These are phyloP conservation scores for Monosporascus sp. DNA, from an alignment of 2,329 filamentous ascomycete species.

Conservation along the genomic window DNA sequence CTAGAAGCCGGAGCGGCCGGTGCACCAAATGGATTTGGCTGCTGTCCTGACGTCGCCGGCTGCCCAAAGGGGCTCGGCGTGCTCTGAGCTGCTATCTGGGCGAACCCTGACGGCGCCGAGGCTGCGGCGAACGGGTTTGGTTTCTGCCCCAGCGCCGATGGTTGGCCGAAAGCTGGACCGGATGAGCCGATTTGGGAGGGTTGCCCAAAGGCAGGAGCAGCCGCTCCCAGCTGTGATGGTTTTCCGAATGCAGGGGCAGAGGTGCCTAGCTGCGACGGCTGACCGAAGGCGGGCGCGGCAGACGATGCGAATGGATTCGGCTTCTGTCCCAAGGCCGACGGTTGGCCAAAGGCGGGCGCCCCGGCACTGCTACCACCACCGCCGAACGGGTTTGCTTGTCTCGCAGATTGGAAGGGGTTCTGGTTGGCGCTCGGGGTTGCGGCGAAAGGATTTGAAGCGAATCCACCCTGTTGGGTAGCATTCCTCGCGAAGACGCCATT, in stretches of 20 bases:
- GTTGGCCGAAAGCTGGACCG: conserved; percentile 32
- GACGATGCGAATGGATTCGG: conserved; percentile 15
- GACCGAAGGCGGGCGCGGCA: conserved; percentile 17
- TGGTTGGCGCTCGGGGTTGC: conserved; percentile 25
- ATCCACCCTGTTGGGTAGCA: conserved; percentile 19
- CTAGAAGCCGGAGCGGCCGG: conserved; percentile 14
- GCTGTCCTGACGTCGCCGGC: conserved; percentile 28
- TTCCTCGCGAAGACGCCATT: conserved; percentile 40
- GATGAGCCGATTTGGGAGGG: conserved; percentile 22
- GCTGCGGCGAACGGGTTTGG: conserved; percentile 14
- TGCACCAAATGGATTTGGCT: conserved; percentile 19
- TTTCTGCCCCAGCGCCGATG: conserved; percentile 29
- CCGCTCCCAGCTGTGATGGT: conserved; percentile 28
- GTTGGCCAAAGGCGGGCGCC: conserved; percentile 27
- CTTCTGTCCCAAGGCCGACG: conserved; percentile 25
- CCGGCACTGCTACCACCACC: conserved; percentile 1
- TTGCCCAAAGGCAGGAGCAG: conserved; percentile 25
- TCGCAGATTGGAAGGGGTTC: conserved; percentile 35
- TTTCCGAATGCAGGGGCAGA: conserved; percentile 33
- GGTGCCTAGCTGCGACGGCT: conserved; percentile 14
- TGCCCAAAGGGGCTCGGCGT: conserved; percentile 29
- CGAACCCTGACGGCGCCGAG: conserved; percentile 24
- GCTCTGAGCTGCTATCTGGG: conserved; percentile 13
- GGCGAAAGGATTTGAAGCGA: conserved; percentile 19
- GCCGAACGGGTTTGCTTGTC: conserved; percentile 25